A percentile compares a stretch with the other conserved stretches of the same genome.
Evolutionary conservation across 176 grass and related monocot species (phyloP).

Genomic region (Typha latifolia): DNA sequence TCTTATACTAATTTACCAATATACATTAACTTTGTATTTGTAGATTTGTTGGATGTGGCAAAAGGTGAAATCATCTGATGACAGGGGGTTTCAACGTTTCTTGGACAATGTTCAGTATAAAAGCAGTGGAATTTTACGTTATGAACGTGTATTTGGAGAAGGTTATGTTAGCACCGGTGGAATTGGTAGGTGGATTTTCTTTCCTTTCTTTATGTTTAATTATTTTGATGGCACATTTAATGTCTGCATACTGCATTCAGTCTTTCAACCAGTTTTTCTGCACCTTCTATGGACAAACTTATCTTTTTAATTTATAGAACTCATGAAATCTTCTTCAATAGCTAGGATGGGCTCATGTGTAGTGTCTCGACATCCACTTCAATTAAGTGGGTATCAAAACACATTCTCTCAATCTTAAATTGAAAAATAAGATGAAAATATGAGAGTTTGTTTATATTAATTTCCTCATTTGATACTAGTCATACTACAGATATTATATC

Average conservation of each 20-base stretch:
- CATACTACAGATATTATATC: too few relatives aligned
- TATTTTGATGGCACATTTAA: neutral
- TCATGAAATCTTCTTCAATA: too few relatives aligned
- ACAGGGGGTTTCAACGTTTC: constrained; percentile 80
- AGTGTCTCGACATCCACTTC: too few relatives aligned
- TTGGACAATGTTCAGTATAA: constrained; percentile 98
- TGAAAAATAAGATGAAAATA: too few relatives aligned
- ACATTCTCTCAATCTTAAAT: too few relatives aligned
- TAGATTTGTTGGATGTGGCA: constrained; percentile 91
- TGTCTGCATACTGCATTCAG: neutral
- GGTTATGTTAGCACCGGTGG: constrained; percentile 96
- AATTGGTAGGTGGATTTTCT: constrained; percentile 32
- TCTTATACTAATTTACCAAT: neutral
- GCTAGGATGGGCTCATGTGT: too few relatives aligned
- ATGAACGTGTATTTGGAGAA: constrained; percentile 86
- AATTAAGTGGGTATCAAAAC: too few relatives aligned
- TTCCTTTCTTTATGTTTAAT: neutral
- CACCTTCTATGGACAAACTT: too few relatives aligned
- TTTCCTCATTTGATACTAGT: too few relatives aligned
- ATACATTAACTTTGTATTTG: constrained; percentile 9
- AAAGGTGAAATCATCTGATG: constrained; percentile 75
- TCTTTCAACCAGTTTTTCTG: neutral
- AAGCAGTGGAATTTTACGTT: constrained; percentile 77
- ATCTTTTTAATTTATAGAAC: too few relatives aligned
- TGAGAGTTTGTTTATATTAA: too few relatives aligned